phyloP scores from a whole-genome alignment of 164 flowering plant genomes.

The Nymphaea thermarum region DNA sequence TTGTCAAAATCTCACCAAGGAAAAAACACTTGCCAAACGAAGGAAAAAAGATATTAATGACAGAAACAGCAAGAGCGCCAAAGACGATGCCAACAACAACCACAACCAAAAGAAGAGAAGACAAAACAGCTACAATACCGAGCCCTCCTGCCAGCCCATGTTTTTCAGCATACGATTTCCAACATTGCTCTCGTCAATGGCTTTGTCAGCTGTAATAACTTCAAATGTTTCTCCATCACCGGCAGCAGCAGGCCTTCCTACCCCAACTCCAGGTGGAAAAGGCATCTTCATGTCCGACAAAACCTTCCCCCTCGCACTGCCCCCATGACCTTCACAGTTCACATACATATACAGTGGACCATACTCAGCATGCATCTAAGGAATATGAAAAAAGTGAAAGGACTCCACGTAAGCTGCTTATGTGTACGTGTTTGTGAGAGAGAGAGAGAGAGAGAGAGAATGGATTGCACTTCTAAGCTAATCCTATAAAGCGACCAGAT shows the following conservation, averaged over 20 bases:
- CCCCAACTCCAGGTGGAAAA: conserved; percentile 96
- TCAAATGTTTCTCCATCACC: conserved; percentile 41
- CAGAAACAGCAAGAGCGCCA: too few species aligned
- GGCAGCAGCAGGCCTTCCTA: conserved; percentile 51
- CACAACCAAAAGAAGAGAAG: background rate
- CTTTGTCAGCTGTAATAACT: conserved; percentile 83
- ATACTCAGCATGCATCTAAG: too few species aligned
- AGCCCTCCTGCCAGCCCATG: conserved; percentile 99
- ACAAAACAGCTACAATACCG: conserved; percentile 30
- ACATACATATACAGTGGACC: too few species aligned
- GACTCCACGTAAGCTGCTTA: too few species aligned
- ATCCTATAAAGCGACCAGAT: too few species aligned
- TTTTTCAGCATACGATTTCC: conserved; percentile 95
- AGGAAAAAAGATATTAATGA: background rate
- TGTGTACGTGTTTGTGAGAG: too few species aligned
- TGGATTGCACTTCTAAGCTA: too few species aligned
- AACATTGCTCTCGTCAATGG: conserved; percentile 86
- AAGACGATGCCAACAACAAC: too few species aligned
- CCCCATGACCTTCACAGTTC: background rate
- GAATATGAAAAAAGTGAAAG: too few species aligned
- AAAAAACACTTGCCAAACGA: background rate
- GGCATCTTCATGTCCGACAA: conserved; percentile 39
- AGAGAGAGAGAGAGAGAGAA: too few species aligned
- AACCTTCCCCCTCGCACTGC: background rate
- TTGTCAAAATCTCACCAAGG: background rate